Conservation (phyloP, 495 filamentous ascomycete genomes). For the Penicillium arizonense region DNA sequence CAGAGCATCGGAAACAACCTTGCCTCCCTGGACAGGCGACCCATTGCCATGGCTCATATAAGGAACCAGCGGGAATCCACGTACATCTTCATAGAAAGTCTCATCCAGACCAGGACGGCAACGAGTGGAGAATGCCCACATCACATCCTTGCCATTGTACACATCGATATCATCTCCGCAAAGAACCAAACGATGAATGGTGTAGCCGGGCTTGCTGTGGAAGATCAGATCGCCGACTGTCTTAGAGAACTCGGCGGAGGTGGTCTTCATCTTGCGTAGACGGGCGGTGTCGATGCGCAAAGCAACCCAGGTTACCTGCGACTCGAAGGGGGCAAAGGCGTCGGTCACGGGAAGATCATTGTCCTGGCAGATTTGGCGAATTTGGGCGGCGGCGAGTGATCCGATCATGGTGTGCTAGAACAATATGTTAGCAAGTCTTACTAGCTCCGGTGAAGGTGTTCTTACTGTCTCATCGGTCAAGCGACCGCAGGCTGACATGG, state of each 20-base stretch:
- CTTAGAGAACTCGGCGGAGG: constrained; percentile 25
- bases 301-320: constrained; percentile 41
- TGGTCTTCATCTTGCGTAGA: constrained; percentile 32
- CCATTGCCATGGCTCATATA: constrained; percentile 37
- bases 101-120: constrained; percentile 38
- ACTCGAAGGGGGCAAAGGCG: constrained; percentile 38
- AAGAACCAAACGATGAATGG: constrained; percentile 37
- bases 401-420: constrained; percentile 37
- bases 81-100: constrained; percentile 36
- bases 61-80: constrained; percentile 38
- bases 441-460: neutral
- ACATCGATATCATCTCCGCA: constrained; percentile 42
- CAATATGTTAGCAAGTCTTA: neutral
- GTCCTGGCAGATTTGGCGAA: constrained; percentile 36
- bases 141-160: constrained; percentile 33
- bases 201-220: constrained; percentile 35
- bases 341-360: constrained; percentile 33
- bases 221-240: constrained; percentile 36
- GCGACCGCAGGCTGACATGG: constrained; percentile 32
- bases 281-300: constrained; percentile 31
- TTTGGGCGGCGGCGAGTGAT: constrained; percentile 36
- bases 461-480: constrained; percentile 37
- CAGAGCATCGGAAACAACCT: constrained; percentile 39
- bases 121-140: constrained; percentile 44
- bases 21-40: constrained; percentile 28